phyloP scores from a whole-genome alignment of 352 stramenopile genomes.

The Phytophthora agathidicida region DNA sequence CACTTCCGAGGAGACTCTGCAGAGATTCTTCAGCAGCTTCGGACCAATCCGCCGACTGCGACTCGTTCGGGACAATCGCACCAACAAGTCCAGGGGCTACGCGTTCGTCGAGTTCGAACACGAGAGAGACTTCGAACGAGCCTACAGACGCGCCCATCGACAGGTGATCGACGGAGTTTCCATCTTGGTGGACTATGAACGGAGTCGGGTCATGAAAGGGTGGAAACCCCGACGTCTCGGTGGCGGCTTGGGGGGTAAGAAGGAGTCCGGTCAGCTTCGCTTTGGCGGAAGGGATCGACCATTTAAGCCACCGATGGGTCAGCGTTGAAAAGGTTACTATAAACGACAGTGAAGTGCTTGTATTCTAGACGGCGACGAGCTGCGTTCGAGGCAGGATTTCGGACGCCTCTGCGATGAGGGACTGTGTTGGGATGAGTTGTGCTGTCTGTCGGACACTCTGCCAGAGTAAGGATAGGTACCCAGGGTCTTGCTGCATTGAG shows the following conservation, averaged over 20 bases:
- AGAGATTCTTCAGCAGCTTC: constrained; percentile 48
- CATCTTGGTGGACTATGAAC: constrained; percentile 83
- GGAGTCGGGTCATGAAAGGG: constrained; percentile 73
- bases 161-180: constrained; percentile 59
- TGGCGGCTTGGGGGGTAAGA: constrained; percentile 73
- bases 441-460: constrained; percentile 17
- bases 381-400: constrained; percentile 31
- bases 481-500: constrained; percentile 15
- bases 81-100: constrained; percentile 73
- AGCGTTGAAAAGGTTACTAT: background rate
- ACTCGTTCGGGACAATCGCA: constrained; percentile 71
- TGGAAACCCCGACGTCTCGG: constrained; percentile 86
- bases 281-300: constrained; percentile 81
- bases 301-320: constrained; percentile 52
- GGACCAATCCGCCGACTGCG: constrained; percentile 56
- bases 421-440: constrained; percentile 21
- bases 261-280: constrained; percentile 83
- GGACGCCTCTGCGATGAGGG: constrained; percentile 19
- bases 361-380: constrained; percentile 20
- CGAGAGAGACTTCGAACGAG: constrained; percentile 59
- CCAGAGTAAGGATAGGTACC: constrained; percentile 25
- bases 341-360: background rate
- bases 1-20: constrained; percentile 62
- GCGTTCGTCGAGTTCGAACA: constrained; percentile 78
- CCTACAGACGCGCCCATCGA: constrained; percentile 63